Conservation (phyloP, 78 protist genomes). For the Dictyostelium brefeldianum region DNA sequence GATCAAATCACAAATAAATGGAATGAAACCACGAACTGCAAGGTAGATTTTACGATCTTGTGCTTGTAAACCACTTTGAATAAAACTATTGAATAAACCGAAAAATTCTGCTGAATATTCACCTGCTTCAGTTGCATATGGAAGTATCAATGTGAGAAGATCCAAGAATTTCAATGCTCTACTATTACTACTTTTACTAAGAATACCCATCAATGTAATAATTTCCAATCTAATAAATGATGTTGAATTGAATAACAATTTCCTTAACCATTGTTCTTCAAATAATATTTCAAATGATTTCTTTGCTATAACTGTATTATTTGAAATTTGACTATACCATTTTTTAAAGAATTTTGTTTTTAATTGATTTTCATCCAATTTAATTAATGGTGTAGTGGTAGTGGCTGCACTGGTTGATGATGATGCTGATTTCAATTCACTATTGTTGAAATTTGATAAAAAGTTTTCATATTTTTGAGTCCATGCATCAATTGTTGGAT, state of each 20-base stretch:
- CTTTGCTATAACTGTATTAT: background rate
- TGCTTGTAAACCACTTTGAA: background rate
- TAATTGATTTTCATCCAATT: background rate
- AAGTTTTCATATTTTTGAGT: slow-evolving; percentile 23
- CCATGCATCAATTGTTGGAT: slow-evolving; percentile 23
- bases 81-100: slow-evolving; percentile 4
- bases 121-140: slow-evolving; percentile 38
- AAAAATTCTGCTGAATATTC: slow-evolving; percentile 66
- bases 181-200: slow-evolving; percentile 22
- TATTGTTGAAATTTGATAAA: background rate
- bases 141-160: slow-evolving; percentile 64
- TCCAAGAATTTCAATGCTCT: slow-evolving; percentile 71
- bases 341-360: background rate
- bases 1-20: slow-evolving; percentile 43
- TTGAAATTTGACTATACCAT: slow-evolving; percentile 9
- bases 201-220: slow-evolving; percentile 48
- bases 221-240: slow-evolving; percentile 48
- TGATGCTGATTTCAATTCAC: background rate
- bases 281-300: slow-evolving; percentile 18
- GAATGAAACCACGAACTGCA: slow-evolving; percentile 64
- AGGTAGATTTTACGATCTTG: slow-evolving; percentile 69
- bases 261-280: slow-evolving; percentile 66
- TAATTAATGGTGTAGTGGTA: background rate
- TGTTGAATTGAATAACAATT: slow-evolving; percentile 65
- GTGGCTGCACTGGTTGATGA: background rate